A percentile compares a stretch with the other conserved stretches of the same genome.
Evolutionary conservation across 257 asterid species (phyloP).

Genomic region (Linderniella brevidens): DNA sequence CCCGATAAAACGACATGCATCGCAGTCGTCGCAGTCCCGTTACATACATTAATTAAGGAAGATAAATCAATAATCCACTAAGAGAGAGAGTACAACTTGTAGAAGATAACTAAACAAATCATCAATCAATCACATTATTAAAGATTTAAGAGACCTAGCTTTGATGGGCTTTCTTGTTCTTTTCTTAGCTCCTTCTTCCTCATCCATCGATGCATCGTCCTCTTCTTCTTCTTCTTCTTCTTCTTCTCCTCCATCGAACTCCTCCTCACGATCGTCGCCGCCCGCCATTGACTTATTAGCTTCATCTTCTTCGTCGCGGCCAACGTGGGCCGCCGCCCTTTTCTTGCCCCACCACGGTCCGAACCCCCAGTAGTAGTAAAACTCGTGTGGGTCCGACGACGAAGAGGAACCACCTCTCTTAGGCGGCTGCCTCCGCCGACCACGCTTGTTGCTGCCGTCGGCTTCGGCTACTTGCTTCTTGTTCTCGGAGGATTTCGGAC

Average conservation of each 20-base stretch:
- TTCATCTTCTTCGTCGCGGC: not conserved
- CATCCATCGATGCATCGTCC: slow-evolving; percentile 6
- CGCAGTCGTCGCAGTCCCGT: not conserved
- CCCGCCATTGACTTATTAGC: not conserved
- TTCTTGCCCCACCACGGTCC: slow-evolving; percentile 44
- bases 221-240: no score
- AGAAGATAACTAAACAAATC: not conserved
- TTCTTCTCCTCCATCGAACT: slow-evolving; percentile 3
- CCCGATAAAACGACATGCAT: not conserved
- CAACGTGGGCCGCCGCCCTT: slow-evolving; percentile 12
- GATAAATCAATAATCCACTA: not conserved
- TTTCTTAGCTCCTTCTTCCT: slow-evolving; percentile 5
- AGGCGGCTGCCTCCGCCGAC: not conserved
- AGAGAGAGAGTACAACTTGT: not conserved
- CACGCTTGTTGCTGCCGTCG: not conserved
- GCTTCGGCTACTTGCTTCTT: not conserved
- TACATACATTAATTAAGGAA: not conserved
- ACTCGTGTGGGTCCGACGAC: slow-evolving; percentile 20
- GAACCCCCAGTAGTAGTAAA: slow-evolving; percentile 44
- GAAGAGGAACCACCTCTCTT: slow-evolving; percentile 11
- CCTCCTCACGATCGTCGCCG: not conserved
- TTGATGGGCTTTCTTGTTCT: slow-evolving; percentile 6
- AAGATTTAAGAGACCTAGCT: slow-evolving; percentile 8
- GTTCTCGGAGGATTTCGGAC: no score
- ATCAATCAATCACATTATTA: not conserved